Percentiles rank a stretch among this genome's conserved stretches.
Conservation (phyloP, 768 basidiomycete genomes). For the Cystofilobasidium capitatum region DNA sequence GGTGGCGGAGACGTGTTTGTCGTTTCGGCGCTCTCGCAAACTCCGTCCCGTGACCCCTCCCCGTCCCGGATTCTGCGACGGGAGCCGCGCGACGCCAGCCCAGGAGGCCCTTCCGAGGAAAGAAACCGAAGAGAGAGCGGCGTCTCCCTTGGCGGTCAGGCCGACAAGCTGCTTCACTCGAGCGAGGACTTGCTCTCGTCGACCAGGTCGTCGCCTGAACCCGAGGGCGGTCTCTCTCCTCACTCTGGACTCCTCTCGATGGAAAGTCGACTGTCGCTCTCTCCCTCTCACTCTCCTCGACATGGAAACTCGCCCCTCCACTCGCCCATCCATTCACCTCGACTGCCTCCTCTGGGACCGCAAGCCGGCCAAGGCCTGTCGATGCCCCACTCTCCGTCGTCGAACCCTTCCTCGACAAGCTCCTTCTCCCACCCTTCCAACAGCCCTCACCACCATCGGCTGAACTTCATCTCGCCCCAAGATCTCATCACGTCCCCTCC, state of each 20-base stretch:
- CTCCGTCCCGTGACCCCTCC: slow-evolving; percentile 2
- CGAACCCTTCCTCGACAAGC: background rate
- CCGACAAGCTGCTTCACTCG: slow-evolving; percentile 5
- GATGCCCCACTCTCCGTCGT: background rate
- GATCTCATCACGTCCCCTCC: slow-evolving; percentile 21
- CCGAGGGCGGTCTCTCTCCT: background rate
- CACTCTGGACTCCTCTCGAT: background rate
- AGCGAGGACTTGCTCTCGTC: background rate
- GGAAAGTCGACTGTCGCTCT: background rate
- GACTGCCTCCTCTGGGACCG: background rate
- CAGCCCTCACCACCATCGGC: slow-evolving; percentile 7
- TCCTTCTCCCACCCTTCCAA: slow-evolving; percentile 3
- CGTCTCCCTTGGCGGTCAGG: slow-evolving; percentile 6
- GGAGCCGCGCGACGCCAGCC: background rate
- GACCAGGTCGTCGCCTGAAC: slow-evolving; percentile 2
- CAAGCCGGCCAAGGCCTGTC: too few relatives aligned
- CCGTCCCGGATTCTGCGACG: background rate
- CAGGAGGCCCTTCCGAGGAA: background rate
- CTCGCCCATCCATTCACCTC: background rate
- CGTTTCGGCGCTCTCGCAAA: slow-evolving; percentile 17
- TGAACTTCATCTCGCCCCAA: slow-evolving; percentile 19
- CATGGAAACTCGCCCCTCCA: background rate
- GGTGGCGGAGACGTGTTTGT: slow-evolving; percentile 18
- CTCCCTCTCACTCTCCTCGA: background rate
- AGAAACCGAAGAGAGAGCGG: slow-evolving; percentile 6